Base-by-base conservation (phyloP, 257 asterid genomes). In the Gardenia jasminoides region DNA sequence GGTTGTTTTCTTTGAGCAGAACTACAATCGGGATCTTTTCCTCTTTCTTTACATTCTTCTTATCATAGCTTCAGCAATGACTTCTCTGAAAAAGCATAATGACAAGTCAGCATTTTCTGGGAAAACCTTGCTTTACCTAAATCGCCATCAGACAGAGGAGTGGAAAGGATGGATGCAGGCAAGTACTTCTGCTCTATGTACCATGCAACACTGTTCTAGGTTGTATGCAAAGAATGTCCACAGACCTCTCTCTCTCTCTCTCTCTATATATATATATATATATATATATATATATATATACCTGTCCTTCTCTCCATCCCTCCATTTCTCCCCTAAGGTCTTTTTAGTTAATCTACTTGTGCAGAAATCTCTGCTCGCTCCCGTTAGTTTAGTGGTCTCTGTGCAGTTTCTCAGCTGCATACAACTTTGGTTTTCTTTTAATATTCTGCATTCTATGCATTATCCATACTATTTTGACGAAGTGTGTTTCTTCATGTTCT, bases 141-240 rank as follows among this genome's bases (percentile, higher is more conserved):
- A 94, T 79, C 94, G 97, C 68, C 97, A 92, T 87, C 98, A 94
- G 88, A 94, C 97, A 74, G 98, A 92, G 88, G 97, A 92, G 86
- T 92, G 98, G 97, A 92, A 91, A 87, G 98, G 97, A 85, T 92
- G 90, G 91, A 94, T 94, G 97, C 99, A 95, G 97, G 99, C 88
- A 89, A 84, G 94, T 80, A 79, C 31, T 84, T n/a, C 78, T 24
- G 43, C 17, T 20, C 59, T 22, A 0, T 70, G 20, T 3, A 33
- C 20, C 30, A 16, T 48, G 19, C 50, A 46, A 11, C 12, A 19
- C 3, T 33, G 31, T 61, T 74, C 13, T 22, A 2, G 58, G 20
- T 54, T 33, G 50, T 19, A 73, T 54, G 33, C 20, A 50, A 58
- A 24, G 65, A 58, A 58, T 20, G 65, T 58, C 22, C 12, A 2